Percentiles rank a stretch among this genome's conserved stretches.
Evolutionary conservation across 805 yeast species (phyloP).

Genomic region (Candida dendrica): DNA sequence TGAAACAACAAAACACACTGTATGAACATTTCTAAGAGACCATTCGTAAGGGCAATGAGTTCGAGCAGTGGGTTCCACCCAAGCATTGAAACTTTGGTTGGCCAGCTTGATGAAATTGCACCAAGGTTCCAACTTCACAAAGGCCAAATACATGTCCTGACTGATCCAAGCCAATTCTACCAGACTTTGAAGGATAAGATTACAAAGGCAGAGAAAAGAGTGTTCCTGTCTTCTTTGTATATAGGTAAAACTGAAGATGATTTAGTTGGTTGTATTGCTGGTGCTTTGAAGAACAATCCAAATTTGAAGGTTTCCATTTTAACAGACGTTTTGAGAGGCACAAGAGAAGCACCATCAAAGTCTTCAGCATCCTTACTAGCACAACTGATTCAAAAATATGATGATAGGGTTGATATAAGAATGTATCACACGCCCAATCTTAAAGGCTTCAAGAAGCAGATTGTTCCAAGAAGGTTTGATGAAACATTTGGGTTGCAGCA

Average conservation of each 20-base stretch:
- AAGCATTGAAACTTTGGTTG: slow-evolving; percentile 32
- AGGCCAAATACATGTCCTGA: slow-evolving; percentile 54
- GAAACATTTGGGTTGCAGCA: slow-evolving; percentile 94
- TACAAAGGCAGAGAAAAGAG: slow-evolving; percentile 47
- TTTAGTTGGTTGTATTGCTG: slow-evolving; percentile 52
- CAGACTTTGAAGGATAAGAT: slow-evolving; percentile 56
- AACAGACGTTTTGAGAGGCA: slow-evolving; percentile 85
- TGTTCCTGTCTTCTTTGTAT: slow-evolving; percentile 81
- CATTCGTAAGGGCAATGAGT: not conserved
- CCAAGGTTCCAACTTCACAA: slow-evolving; percentile 58
- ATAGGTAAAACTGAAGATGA: slow-evolving; percentile 81
- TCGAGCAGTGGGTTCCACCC: slow-evolving; percentile 32
- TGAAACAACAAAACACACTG: not conserved
- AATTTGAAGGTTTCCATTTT: slow-evolving; percentile 63
- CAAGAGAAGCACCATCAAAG: slow-evolving; percentile 79
- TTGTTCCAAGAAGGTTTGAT: slow-evolving; percentile 78
- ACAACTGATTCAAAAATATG: slow-evolving; percentile 55
- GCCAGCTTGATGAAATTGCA: slow-evolving; percentile 54
- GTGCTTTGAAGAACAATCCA: slow-evolving; percentile 53
- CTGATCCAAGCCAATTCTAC: slow-evolving; percentile 71
- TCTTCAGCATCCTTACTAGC: slow-evolving; percentile 75
- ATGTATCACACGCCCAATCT: slow-evolving; percentile 88
- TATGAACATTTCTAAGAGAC: not conserved
- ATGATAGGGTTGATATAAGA: slow-evolving; percentile 67
- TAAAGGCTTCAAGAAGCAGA: slow-evolving; percentile 51